phyloP scores from a whole-genome alignment of 345 rosid genomes.

The Psidium guajava region DNA sequence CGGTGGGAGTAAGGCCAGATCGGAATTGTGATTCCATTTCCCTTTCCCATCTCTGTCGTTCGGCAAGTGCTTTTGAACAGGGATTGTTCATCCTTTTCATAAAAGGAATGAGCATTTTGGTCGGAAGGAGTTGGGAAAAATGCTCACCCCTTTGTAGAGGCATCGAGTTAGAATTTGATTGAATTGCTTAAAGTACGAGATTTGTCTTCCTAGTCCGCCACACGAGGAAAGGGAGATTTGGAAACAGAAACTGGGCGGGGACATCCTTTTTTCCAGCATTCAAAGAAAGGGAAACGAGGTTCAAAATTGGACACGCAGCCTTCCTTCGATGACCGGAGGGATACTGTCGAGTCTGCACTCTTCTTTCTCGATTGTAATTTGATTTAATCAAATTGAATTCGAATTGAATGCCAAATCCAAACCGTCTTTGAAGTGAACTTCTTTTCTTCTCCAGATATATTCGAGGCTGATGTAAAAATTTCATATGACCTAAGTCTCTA shows the following conservation, averaged over 20 bases:
- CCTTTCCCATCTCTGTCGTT: not conserved
- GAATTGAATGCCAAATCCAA: too few relatives aligned
- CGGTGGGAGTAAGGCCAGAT: not conserved
- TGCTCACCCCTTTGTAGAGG: not conserved
- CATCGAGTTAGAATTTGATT: not conserved
- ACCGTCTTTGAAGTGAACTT: too few relatives aligned
- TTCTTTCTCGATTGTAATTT: not conserved
- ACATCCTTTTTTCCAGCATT: too few relatives aligned
- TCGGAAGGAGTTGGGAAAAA: not conserved
- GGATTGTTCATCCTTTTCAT: not conserved
- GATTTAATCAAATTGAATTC: not conserved
- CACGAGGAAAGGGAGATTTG: not conserved
- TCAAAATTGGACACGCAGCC: not conserved
- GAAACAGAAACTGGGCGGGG: too few relatives aligned
- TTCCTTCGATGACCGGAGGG: not conserved
- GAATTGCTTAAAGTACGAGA: not conserved
- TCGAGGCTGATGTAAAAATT: too few relatives aligned
- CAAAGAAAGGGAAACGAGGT: too few relatives aligned
- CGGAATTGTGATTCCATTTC: not conserved
- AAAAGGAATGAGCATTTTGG: not conserved
- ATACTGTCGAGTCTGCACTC: not conserved
- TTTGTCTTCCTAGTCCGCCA: not conserved
- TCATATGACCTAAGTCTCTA: not conserved
- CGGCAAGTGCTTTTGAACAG: not conserved
- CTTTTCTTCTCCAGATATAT: too few relatives aligned